These are phyloP conservation scores for Tolypocladium amazonense DNA, from an alignment of 2,329 filamentous ascomycete species.

Conservation along the genomic window DNA sequence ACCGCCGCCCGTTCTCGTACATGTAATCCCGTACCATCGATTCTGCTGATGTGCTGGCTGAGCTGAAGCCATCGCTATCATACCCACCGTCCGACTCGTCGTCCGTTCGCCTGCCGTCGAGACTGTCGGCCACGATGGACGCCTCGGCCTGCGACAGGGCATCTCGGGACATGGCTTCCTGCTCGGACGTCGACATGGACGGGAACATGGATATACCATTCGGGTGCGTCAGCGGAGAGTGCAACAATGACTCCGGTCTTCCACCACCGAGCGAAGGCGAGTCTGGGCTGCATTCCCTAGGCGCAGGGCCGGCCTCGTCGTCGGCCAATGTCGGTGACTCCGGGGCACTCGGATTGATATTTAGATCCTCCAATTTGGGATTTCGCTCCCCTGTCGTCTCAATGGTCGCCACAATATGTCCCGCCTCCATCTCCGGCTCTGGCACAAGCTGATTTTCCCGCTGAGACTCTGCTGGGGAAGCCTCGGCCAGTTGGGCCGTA, in stretches of 20 bases:
- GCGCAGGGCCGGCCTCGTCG: neutral
- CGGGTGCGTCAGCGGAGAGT: constrained; percentile 23
- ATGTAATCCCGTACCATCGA: constrained; percentile 38
- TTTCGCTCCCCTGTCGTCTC: neutral
- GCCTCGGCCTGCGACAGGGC: constrained; percentile 25
- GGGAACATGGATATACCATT: constrained; percentile 27
- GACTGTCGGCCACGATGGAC: constrained; percentile 24
- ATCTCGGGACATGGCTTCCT: constrained; percentile 23
- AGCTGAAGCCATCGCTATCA: constrained; percentile 23
- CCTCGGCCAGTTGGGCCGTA: neutral
- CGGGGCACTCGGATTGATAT: neutral
- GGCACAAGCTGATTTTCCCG: neutral
- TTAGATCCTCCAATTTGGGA: neutral
- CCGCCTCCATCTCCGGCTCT: neutral
- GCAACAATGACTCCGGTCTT: constrained; percentile 11
- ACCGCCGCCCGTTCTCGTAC: constrained; percentile 47
- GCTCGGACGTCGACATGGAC: constrained; percentile 20
- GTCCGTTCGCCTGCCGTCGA: constrained; percentile 12
- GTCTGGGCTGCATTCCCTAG: neutral
- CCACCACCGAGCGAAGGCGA: neutral
- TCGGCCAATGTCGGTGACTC: neutral
- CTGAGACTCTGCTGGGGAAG: neutral
- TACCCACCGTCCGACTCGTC: constrained; percentile 24
- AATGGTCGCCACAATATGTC: neutral
- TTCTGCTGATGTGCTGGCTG: constrained; percentile 25